Evolutionary conservation across 805 yeast genomes (phyloP).

Genomic region (Candida insectalens): DNA sequence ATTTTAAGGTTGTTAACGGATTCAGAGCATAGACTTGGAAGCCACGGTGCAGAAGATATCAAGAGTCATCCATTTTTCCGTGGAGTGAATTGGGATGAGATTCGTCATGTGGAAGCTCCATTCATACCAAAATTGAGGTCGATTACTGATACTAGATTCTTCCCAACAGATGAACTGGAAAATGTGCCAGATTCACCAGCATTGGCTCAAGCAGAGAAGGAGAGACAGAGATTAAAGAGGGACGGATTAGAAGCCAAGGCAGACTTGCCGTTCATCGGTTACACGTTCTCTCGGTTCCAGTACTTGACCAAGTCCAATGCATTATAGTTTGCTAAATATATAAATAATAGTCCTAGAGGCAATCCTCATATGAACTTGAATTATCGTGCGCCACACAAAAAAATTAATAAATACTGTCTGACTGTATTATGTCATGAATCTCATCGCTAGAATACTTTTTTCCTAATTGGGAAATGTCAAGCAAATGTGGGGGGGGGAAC

Average conservation of each 20-base stretch:
- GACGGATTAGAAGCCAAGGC: conserved; percentile 53
- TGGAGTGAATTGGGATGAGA: conserved; percentile 93
- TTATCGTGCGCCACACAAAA: too few relatives aligned
- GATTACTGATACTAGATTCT: conserved; percentile 92
- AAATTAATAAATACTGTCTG: too few relatives aligned
- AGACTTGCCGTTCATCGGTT: conserved; percentile 94
- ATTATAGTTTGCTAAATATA: conserved; percentile 11
- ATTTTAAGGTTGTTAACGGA: conserved; percentile 68
- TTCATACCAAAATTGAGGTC: conserved; percentile 86
- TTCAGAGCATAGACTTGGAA: conserved; percentile 73
- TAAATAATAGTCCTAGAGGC: too few relatives aligned
- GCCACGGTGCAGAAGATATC: conserved; percentile 84
- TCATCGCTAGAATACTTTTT: too few relatives aligned
- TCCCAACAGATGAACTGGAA: conserved; percentile 96
- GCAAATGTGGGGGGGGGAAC: too few relatives aligned
- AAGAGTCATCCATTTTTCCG: conserved; percentile 87
- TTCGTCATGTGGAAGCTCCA: conserved; percentile 84
- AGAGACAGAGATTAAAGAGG: conserved; percentile 41
- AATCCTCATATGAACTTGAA: too few relatives aligned
- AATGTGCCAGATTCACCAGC: conserved; percentile 89
- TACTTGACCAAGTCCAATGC: conserved; percentile 75
- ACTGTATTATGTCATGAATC: too few relatives aligned
- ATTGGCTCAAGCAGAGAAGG: conserved; percentile 55
- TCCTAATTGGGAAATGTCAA: too few relatives aligned
- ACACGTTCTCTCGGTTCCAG: conserved; percentile 92